Evolutionary conservation across 192 early-diverging fungal species (phyloP), one percentile per base, ranked within the genome.

Genomic region (Helicostylum pulchrum): DNA sequence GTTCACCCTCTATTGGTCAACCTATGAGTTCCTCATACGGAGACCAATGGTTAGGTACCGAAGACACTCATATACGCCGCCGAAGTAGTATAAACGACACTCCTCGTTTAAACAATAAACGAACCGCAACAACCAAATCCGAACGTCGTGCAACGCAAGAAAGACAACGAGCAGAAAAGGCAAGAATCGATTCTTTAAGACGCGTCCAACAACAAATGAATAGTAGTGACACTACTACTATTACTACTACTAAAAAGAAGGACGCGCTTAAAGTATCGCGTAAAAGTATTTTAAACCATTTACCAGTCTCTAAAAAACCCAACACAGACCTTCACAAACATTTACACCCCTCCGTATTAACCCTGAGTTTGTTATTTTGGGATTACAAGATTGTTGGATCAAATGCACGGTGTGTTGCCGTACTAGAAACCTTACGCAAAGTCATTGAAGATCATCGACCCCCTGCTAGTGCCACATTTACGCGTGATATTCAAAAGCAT

Each of bases 371-470:
- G 39, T 90, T 92, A 66, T 92, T 93, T 83, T 85, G 86, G 5
- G 83, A 93, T 31, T 87, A 88, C 74, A 89, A 88, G 64, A 93
- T 99, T 48, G 77, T 82, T 47, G 95, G 97, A 4, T 91, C 95
- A 12, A 98, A 95, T 68, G 93, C 95, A 0, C 78, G 97, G 43
- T 90, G 91, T 62, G 75, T 94, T 19, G 93, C 96, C n/a, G 92
- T 95, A 74, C 64, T 99, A 42, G 73, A 77, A 20, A 90, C 92
- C 0, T 95, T 99, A 66, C 83, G 85, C 64, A 87, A 85, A 85
- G 87, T 95, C 8, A 97, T 99, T 60, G 76, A 84, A 59, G 97
- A 99, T 74, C 96, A 97, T 67, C 78, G 80, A 7, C 90, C 94
- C n/a, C 97, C 95, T 10, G 71, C 83, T 2, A 85, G 90, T 61